phyloP scores from a whole-genome alignment of 2,329 filamentous ascomycete species.

The Fusarium sp. region DNA sequence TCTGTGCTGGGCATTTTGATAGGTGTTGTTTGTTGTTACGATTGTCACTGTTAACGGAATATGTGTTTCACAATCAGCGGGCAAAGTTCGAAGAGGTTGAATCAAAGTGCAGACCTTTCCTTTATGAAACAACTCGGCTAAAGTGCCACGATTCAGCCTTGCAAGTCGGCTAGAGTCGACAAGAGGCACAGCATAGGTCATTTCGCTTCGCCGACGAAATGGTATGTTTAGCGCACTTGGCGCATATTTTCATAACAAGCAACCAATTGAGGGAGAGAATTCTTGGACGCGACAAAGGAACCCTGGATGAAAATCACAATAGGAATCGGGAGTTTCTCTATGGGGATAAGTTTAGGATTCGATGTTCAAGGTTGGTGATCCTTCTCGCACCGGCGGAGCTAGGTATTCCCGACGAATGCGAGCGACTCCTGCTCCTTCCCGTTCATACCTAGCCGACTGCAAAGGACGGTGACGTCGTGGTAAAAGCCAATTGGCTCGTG shows the following conservation, averaged over 20 bases:
- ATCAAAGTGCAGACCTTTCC: not conserved
- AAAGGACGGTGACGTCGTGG: not conserved
- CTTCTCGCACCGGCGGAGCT: not conserved
- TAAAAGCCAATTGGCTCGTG: not conserved
- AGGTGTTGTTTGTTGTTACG: no score
- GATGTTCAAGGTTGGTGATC: not conserved
- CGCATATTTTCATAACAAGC: fast-evolving
- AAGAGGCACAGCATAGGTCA: not conserved
- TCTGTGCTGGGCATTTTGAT: not conserved
- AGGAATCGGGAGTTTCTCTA: not conserved
- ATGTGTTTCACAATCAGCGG: no score
- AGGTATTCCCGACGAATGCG: not conserved
- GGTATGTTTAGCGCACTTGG: not conserved
- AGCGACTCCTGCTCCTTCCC: not conserved
- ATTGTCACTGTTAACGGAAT: no score
- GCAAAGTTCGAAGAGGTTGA: not conserved
- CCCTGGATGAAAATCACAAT: not conserved
- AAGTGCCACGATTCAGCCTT: not conserved
- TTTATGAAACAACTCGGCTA: not conserved
- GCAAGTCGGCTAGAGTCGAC: not conserved
- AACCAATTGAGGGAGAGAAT: not conserved
- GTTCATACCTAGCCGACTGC: not conserved
- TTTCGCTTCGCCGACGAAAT: fast-evolving
- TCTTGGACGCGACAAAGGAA: not conserved
- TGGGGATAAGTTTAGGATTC: not conserved